A percentile compares a stretch with the other conserved stretches of the same genome.
Evolutionary conservation across 257 asterid genomes (phyloP).

Genomic region (Solanum sitiens): DNA sequence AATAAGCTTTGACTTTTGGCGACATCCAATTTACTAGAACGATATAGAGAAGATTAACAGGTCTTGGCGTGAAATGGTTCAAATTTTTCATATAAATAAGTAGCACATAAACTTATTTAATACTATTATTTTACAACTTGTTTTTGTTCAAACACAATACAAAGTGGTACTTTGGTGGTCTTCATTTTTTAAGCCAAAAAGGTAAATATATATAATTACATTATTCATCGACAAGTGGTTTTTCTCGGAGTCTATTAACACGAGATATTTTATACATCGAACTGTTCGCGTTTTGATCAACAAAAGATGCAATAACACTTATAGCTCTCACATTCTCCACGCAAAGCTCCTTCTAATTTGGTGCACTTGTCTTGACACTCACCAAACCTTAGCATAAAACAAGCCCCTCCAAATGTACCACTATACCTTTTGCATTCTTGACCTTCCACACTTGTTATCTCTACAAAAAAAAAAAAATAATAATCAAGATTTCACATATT

Average conservation of each 20-base stretch:
- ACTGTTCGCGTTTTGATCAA: not conserved
- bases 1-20: not conserved
- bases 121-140: not conserved
- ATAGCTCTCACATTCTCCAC: not conserved
- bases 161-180: not conserved
- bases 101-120: not conserved
- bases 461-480: not conserved
- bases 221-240: not conserved
- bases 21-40: not conserved
- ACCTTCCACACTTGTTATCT: not conserved
- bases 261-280: not conserved
- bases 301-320: not conserved
- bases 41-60: not conserved
- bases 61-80: not conserved
- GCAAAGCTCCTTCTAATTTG: not conserved
- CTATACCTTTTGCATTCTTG: not conserved
- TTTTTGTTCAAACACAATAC: not conserved
- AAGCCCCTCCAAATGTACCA: constrained; percentile 1
- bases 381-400: not conserved
- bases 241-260: not conserved
- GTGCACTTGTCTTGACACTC: not conserved
- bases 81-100: not conserved
- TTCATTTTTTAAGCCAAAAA: not conserved
- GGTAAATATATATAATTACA: not conserved
- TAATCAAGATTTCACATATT: not conserved